Evolutionary conservation across 345 rosid species (phyloP).

Genomic region (Eucalyptus pauciflora): DNA sequence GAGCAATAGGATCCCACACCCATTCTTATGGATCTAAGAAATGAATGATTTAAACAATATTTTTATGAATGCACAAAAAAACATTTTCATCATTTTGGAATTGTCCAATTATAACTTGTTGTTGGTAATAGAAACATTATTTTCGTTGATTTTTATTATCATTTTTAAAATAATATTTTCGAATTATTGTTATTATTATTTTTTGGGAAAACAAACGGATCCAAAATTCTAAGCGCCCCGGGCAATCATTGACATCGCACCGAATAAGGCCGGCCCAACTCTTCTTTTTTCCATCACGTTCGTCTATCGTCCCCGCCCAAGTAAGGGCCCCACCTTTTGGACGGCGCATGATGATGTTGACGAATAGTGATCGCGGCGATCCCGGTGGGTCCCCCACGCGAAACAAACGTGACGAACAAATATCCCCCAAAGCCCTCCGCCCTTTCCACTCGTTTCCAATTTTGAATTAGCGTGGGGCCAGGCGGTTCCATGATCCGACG

Average conservation of each 20-base stretch:
- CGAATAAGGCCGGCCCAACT: neutral
- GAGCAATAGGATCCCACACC: fast-evolving
- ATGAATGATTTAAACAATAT: too few species aligned
- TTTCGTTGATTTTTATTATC: too few species aligned
- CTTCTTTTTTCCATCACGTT: neutral
- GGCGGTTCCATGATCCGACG: neutral
- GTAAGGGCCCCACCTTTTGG: neutral
- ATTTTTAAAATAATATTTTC: too few species aligned
- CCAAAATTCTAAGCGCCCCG: too few species aligned
- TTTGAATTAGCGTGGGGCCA: neutral
- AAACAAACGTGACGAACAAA: neutral
- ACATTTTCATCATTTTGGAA: fast-evolving
- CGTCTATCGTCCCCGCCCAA: neutral
- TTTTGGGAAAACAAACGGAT: too few species aligned
- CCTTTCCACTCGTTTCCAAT: neutral
- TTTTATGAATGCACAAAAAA: too few species aligned
- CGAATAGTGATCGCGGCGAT: neutral
- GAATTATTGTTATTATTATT: too few species aligned
- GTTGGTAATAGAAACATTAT: fast-evolving
- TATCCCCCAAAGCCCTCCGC: too few species aligned
- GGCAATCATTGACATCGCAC: neutral
- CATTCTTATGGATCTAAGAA: too few species aligned
- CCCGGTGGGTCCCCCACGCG: neutral
- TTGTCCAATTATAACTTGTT: too few species aligned
- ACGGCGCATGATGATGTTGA: neutral